Percentiles rank a stretch among this genome's conserved stretches.
Conservation (phyloP, 2,329 filamentous ascomycete genomes). For the Venturiaceae sp. region DNA sequence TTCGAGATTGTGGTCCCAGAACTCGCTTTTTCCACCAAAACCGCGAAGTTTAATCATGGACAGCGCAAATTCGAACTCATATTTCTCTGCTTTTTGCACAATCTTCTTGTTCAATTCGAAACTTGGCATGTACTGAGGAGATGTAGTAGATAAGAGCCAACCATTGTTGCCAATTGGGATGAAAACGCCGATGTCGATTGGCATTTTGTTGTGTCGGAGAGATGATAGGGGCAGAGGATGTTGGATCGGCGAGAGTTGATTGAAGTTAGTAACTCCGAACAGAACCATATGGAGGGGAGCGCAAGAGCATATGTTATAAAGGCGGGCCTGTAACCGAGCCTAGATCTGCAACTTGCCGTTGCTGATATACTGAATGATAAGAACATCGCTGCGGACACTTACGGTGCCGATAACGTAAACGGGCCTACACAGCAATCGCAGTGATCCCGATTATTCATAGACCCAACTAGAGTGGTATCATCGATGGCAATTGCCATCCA, state of each 20-base stretch:
- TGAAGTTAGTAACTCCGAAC: not conserved
- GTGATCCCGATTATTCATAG: not conserved
- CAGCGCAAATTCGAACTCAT: not conserved
- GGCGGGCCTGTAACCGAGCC: not conserved
- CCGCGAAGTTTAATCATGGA: constrained; percentile 5
- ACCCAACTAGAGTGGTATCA: not conserved
- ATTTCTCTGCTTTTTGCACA: not conserved
- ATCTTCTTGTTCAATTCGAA: constrained; percentile 14
- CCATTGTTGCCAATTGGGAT: constrained; percentile 24
- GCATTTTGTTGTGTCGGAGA: not conserved
- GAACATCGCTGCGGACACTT: not conserved
- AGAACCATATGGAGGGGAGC: not conserved
- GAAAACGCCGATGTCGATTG: constrained; percentile 17
- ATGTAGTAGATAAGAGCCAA: constrained; percentile 22
- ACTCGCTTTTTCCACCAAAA: constrained; percentile 18
- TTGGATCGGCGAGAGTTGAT: not conserved
- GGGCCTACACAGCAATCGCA: not conserved
- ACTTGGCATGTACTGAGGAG: constrained; percentile 22
- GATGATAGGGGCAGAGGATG: not conserved
- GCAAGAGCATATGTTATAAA: not conserved
- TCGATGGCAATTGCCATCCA: not conserved
- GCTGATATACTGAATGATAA: not conserved
- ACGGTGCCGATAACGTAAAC: not conserved
- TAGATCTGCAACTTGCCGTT: not conserved
- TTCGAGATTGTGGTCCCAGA: constrained; percentile 26